Evolutionary conservation across 306 rosid genomes (phyloP), one percentile per base, ranked within the genome.

Genomic region (Vicia faba): DNA sequence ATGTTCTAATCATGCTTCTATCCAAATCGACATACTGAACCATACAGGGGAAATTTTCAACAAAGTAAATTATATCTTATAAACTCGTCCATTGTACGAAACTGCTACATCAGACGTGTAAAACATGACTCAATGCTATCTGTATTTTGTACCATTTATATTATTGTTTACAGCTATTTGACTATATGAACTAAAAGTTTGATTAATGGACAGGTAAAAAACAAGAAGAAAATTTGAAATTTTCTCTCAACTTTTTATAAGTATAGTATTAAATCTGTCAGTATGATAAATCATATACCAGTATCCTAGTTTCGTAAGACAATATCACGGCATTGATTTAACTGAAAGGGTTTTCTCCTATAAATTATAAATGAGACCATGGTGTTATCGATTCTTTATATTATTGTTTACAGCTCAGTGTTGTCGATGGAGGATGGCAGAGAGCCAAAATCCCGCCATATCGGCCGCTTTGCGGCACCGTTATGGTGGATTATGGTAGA

Each of bases 231-330:
- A 9, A 18, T 4, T 15, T 48, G 54, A 48, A 8, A 15, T 16
- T 48, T 48, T 8, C 0, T 16, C 8, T 16, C 2, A 18, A 50
- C 56, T 18, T 18, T 9, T 3, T 50, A 11, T 19, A 50, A 19
- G 56, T 19, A 18, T 50, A 9, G 1, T 33, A 33, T 6, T 33
- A 33, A 23, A 25, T 29, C 73, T 9, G 54, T 40, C 33, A 43
- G 64, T 39, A 53, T 46, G 5, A 33, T 79, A 44, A 44, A 69
- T 51, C 56, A 64, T 45, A 63, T 23, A 43, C 14, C 23, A 70
- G 5, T 36, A 59, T 13, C 7, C 5, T 4, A 13, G 67, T 59
- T 29, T 35, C 7, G 4, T 19, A 45, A 60, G 26, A 59, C 50
- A 71, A 71, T 28, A 59, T 35, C 63, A 62, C 29, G 18, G 5